These are phyloP conservation scores for Acer saccharum DNA, from an alignment of 345 rosid genomes.

Conservation along the genomic window DNA sequence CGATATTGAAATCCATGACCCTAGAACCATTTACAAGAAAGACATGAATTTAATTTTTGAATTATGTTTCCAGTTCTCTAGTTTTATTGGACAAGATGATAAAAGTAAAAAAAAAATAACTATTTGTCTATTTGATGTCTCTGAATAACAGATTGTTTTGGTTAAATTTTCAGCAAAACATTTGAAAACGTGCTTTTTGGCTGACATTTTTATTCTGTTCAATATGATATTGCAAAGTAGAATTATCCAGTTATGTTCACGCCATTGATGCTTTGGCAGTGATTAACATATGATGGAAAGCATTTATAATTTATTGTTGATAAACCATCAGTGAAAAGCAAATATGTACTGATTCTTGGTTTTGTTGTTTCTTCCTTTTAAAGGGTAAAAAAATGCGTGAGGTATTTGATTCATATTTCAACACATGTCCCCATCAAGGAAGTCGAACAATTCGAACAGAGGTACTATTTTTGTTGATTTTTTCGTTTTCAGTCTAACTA, in stretches of 20 bases:
- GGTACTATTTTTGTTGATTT: slow-evolving; percentile 36
- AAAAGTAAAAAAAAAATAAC: background rate
- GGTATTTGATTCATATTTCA: slow-evolving; percentile 70
- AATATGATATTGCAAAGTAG: background rate
- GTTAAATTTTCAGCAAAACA: background rate
- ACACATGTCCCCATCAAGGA: slow-evolving; percentile 91
- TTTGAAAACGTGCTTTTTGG: background rate
- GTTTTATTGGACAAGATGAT: background rate
- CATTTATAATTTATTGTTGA: background rate
- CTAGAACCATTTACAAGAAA: background rate
- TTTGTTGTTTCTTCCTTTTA: slow-evolving; percentile 12
- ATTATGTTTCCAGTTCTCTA: background rate
- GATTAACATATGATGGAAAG: background rate
- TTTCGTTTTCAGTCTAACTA: background rate
- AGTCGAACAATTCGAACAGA: slow-evolving; percentile 91
- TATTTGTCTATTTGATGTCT: background rate
- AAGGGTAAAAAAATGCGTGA: slow-evolving; percentile 66
- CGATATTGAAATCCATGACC: background rate
- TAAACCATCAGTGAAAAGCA: background rate
- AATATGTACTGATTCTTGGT: slow-evolving; percentile 9
- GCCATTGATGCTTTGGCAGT: background rate
- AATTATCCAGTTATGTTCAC: background rate
- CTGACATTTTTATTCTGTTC: background rate
- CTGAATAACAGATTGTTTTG: background rate
- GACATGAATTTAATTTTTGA: background rate